A percentile compares a stretch with the other conserved stretches of the same genome.
Evolutionary conservation across 2,329 filamentous ascomycete species (phyloP).

Genomic region (Cryphonectria radicalis): DNA sequence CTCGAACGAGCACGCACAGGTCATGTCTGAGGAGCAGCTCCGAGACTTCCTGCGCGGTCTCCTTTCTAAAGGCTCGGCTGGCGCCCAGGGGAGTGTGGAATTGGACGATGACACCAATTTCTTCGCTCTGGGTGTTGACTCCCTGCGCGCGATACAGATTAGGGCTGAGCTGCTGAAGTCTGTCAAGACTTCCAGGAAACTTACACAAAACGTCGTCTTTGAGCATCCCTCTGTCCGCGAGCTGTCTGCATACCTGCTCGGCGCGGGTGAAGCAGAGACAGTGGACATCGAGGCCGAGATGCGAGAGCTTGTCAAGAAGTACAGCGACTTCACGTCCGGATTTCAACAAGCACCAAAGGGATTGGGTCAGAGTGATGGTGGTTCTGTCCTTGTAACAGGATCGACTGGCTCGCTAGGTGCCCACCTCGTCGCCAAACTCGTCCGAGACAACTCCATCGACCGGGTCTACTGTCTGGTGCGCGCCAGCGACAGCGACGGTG

Average conservation of each 20-base stretch:
- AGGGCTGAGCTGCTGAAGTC: slow-evolving; percentile 56
- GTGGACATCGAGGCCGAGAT: slow-evolving; percentile 38
- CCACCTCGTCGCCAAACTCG: slow-evolving; percentile 63
- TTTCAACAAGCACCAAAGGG: neutral
- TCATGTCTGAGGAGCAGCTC: slow-evolving; percentile 19
- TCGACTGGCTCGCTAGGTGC: slow-evolving; percentile 68
- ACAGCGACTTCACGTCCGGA: slow-evolving; percentile 39
- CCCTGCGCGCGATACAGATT: slow-evolving; percentile 52
- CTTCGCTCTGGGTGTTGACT: slow-evolving; percentile 55
- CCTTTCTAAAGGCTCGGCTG: neutral
- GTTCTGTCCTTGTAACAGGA: slow-evolving; percentile 57
- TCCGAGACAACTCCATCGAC: slow-evolving; percentile 57
- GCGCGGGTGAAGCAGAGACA: slow-evolving; percentile 33
- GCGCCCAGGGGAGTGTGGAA: neutral
- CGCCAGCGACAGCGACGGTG: slow-evolving; percentile 38
- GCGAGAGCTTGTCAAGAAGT: slow-evolving; percentile 48
- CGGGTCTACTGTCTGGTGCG: slow-evolving; percentile 58
- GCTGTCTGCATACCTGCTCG: slow-evolving; percentile 48
- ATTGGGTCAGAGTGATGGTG: slow-evolving; percentile 9
- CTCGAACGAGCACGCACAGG: slow-evolving; percentile 26
- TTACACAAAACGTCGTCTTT: slow-evolving; percentile 63
- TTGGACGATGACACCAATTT: slow-evolving; percentile 42
- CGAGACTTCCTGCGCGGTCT: slow-evolving; percentile 1
- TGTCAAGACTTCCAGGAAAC: slow-evolving; percentile 41
- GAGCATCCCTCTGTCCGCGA: slow-evolving; percentile 56